Evolutionary conservation across 2,329 filamentous ascomycete genomes (phyloP).

Genomic region (Monosporascus sp.): DNA sequence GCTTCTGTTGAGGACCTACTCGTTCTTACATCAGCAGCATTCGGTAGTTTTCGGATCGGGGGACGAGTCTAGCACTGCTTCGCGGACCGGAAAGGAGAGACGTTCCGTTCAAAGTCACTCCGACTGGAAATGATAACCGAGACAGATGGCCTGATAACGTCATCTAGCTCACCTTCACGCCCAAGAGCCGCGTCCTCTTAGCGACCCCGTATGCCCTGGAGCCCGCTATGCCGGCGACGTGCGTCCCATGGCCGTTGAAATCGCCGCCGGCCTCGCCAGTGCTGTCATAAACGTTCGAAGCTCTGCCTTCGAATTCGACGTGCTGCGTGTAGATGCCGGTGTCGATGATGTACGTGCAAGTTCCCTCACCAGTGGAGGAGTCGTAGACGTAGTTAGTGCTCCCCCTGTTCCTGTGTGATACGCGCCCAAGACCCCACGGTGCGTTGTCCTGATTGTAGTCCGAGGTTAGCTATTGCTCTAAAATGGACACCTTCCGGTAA

Average conservation of each 20-base stretch:
- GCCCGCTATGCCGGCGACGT: constrained; percentile 26
- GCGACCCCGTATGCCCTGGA: constrained; percentile 39
- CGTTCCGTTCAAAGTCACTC: constrained; percentile 10
- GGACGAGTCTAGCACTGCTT: too few relatives aligned
- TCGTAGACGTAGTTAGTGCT: constrained; percentile 38
- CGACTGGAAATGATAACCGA: too few relatives aligned
- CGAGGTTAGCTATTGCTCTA: neutral
- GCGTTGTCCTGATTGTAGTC: constrained; percentile 14
- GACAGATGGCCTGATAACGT: too few relatives aligned
- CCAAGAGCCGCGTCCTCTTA: constrained; percentile 38
- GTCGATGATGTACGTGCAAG: constrained; percentile 50
- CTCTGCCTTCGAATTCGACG: constrained; percentile 37
- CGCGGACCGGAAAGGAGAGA: neutral
- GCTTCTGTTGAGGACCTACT: neutral
- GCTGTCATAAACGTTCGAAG: constrained; percentile 25
- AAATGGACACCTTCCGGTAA: too few relatives aligned
- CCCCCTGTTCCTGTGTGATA: constrained; percentile 34
- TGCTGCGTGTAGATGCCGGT: constrained; percentile 47
- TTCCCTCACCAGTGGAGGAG: constrained; percentile 33
- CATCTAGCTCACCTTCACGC: constrained; percentile 34
- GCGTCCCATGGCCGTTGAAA: constrained; percentile 40
- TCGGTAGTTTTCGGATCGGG: too few relatives aligned
- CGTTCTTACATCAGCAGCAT: neutral
- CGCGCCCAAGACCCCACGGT: constrained; percentile 39
- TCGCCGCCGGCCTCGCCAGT: constrained; percentile 27